Conservation (phyloP, 257 asterid species). For the Lycium ferocissimum region DNA sequence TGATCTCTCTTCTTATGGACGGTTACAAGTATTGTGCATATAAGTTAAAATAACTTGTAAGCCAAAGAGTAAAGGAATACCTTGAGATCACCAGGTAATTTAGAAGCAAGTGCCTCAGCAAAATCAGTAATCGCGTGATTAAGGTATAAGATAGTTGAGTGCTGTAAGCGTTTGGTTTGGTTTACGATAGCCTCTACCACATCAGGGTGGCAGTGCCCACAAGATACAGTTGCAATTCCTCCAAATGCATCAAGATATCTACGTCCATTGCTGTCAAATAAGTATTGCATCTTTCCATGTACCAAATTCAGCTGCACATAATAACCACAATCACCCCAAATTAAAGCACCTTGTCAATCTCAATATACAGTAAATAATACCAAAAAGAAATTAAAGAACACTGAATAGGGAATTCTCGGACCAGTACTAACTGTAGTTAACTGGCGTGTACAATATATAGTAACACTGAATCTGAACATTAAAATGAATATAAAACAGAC, state of each 20-base stretch:
- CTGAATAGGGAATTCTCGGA: background rate
- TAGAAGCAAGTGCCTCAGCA: constrained; percentile 88
- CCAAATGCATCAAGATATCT: constrained; percentile 90
- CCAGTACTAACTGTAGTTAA: background rate
- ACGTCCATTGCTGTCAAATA: constrained; percentile 80
- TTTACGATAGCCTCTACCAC: constrained; percentile 82
- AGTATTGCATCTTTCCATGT: constrained; percentile 93
- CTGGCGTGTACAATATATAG: background rate
- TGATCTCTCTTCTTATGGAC: background rate
- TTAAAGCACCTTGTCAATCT: background rate
- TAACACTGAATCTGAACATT: background rate
- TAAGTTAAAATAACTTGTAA: background rate
- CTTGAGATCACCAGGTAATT: constrained; percentile 88
- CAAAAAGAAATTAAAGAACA: background rate
- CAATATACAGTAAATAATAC: background rate
- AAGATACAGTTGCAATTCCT: constrained; percentile 88
- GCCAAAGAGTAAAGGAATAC: constrained; percentile 37
- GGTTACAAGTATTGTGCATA: background rate
- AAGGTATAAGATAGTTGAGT: constrained; percentile 79
- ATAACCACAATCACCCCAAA: constrained; percentile 9
- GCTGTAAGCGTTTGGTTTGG: constrained; percentile 82
- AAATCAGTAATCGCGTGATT: constrained; percentile 86
- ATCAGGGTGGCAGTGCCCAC: constrained; percentile 94
- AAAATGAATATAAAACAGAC: background rate
- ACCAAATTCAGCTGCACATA: constrained; percentile 73